Base-by-base conservation (phyloP, 75 land plant species). In the Selaginella tamariscina region DNA sequence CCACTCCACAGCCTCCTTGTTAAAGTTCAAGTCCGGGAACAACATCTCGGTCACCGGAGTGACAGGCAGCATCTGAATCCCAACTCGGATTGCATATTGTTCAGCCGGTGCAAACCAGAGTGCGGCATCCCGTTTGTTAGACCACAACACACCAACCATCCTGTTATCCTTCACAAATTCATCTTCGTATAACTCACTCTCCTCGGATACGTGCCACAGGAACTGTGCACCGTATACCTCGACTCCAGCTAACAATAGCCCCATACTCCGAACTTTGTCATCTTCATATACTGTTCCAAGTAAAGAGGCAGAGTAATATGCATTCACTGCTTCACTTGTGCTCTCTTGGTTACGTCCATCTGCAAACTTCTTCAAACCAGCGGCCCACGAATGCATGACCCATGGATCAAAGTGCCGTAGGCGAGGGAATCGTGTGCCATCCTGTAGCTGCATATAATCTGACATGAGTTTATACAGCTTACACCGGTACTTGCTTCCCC, bases 371-470 rank as follows among this genome's bases (percentile, higher is more conserved):
- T 21, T 59, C n/a, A 59, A 21, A 2, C 62, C 62, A 2, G 62
- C 62, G 23, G 62, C 62, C 62, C 62, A 59, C 26, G 62, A 59
- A n/a, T 59, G 62, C 62, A 59, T 59, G 24, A 59, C n/a, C 62
- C 62, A 59, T 5, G 5, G 62, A n/a, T 59, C 62, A 21, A 59
- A 59, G 62, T 59, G 62, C 18, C 62, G 23, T 5, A 59, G 23
- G 24, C 26, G 23, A 8, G 62, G 62, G 26, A 8, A 59, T 5
- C 26, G 26, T 5, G 49, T 39, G 15, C 49, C 49, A 15, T 39
- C 11, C 49, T 39, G 49, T n/a, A n/a, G n/a, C n/a, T n/a, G n/a
- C 62, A 59, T 59, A n/a, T 59, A 59, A 21, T 59, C 62, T 5
- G 24, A 21, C 26, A 26, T 23, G 24, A 59, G 26, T 8, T 8